phyloP scores from a whole-genome alignment of 192 early-diverging fungal species.

The Mortierella alpina region DNA sequence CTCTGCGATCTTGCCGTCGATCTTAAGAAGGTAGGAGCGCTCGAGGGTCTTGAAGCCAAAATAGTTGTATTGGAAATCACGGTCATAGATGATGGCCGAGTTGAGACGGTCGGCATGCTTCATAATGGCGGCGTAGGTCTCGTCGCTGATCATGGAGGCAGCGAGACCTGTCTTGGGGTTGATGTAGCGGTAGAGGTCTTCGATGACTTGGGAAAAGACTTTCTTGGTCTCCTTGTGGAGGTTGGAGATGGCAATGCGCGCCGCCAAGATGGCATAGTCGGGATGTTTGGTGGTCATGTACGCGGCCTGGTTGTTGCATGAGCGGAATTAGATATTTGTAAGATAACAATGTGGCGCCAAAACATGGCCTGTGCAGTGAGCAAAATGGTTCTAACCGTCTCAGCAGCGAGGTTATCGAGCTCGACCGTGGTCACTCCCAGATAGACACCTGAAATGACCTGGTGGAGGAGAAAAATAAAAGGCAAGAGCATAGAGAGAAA shows the following conservation, averaged over 20 bases:
- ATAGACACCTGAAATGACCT: conserved; percentile 89
- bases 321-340: neutral
- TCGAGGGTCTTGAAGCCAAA: conserved; percentile 99
- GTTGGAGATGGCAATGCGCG: conserved; percentile 97
- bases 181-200: conserved; percentile 86
- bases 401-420: conserved; percentile 90
- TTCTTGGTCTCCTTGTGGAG: conserved; percentile 91
- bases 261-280: conserved; percentile 97
- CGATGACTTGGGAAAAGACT: conserved; percentile 84
- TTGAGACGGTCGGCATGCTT: conserved; percentile 86
- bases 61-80: conserved; percentile 98
- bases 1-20: conserved; percentile 90
- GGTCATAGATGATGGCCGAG: conserved; percentile 97
- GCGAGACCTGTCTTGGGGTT: conserved; percentile 91
- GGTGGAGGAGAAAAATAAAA: neutral
- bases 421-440: conserved; percentile 89
- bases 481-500: neutral
- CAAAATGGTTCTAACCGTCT: conserved; percentile 62
- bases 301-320: conserved; percentile 68
- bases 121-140: conserved; percentile 74
- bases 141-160: conserved; percentile 92
- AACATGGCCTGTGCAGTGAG: neutral
- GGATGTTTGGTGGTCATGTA: conserved; percentile 96
- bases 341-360: neutral
- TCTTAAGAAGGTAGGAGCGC: conserved; percentile 91